A percentile compares a stretch with the other conserved stretches of the same genome.
These are phyloP conservation scores for Oryza meridionalis DNA, from an alignment of 176 grass and related monocot genomes.

Conservation along the genomic window DNA sequence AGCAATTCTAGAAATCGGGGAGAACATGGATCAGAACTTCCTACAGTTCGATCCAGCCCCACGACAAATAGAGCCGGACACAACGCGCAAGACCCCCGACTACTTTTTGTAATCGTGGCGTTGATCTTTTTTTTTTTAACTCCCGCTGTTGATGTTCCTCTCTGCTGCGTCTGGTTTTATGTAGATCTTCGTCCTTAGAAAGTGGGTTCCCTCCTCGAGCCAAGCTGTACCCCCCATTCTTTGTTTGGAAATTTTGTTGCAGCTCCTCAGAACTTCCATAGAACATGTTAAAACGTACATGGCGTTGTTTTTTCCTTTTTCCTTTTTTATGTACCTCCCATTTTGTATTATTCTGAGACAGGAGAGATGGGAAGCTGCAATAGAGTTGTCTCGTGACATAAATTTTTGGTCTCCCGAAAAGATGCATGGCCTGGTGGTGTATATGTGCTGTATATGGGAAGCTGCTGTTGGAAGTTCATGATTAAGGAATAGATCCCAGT, in stretches of 20 bases:
- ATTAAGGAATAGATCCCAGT: too few species aligned
- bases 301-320: conserved; percentile 22
- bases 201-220: conserved; percentile 36
- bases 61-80: conserved; percentile 62
- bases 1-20: conserved; percentile 72
- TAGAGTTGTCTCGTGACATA: conserved; percentile 37
- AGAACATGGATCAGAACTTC: conserved; percentile 81
- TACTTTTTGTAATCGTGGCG: conserved; percentile 64
- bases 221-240: conserved; percentile 48
- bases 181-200: conserved; percentile 60
- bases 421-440: not conserved
- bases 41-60: conserved; percentile 77
- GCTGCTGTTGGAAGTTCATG: too few species aligned
- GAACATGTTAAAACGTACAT: conserved; percentile 48
- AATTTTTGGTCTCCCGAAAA: not conserved
- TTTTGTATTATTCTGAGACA: conserved; percentile 53
- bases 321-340: conserved; percentile 32
- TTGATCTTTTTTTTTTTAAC: conserved; percentile 30
- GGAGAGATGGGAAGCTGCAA: conserved; percentile 49
- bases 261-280: conserved; percentile 60
- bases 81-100: conserved; percentile 71
- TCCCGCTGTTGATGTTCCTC: not conserved
- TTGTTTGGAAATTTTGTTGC: conserved; percentile 61
- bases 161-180: conserved; percentile 29
- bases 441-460: too few species aligned